Evolutionary conservation across 2,329 filamentous ascomycete species (phyloP).

Genomic region (Exserohilum rostratum): DNA sequence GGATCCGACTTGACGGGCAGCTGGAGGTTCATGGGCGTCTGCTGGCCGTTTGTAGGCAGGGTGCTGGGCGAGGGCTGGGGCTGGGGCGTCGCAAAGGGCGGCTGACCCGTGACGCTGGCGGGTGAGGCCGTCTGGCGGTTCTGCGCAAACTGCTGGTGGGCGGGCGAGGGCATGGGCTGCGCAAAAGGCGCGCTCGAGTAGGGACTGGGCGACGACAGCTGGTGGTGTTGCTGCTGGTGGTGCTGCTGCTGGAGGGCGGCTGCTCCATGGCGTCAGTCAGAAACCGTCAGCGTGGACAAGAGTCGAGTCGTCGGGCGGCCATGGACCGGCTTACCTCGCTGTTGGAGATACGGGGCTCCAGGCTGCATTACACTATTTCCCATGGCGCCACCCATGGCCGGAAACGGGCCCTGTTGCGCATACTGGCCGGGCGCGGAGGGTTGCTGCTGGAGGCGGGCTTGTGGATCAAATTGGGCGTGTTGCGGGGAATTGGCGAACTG

Average conservation of each 20-base stretch:
- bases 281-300: not conserved
- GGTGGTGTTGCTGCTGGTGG: constrained; percentile 41
- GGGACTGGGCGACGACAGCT: constrained; percentile 47
- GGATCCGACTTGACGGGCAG: constrained; percentile 46
- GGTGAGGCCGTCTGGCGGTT: constrained; percentile 48
- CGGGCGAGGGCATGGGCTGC: constrained; percentile 46
- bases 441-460: constrained; percentile 43
- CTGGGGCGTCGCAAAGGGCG: constrained; percentile 44
- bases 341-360: constrained; percentile 41
- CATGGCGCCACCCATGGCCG: constrained; percentile 24
- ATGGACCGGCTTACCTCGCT: constrained; percentile 47
- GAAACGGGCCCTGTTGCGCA: constrained; percentile 40
- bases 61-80: constrained; percentile 43
- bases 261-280: constrained; percentile 27
- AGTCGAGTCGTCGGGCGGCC: constrained; percentile 2
- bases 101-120: constrained; percentile 35
- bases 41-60: constrained; percentile 42
- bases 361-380: constrained; percentile 37
- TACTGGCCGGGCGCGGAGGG: constrained; percentile 40
- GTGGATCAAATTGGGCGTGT: constrained; percentile 42
- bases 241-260: constrained; percentile 27
- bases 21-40: constrained; percentile 26
- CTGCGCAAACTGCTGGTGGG: constrained; percentile 44
- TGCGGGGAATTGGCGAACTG: constrained; percentile 42
- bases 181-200: constrained; percentile 49